These are phyloP conservation scores for Oryza longistaminata DNA, from an alignment of 176 grass and related monocot genomes.

Conservation along the genomic window DNA sequence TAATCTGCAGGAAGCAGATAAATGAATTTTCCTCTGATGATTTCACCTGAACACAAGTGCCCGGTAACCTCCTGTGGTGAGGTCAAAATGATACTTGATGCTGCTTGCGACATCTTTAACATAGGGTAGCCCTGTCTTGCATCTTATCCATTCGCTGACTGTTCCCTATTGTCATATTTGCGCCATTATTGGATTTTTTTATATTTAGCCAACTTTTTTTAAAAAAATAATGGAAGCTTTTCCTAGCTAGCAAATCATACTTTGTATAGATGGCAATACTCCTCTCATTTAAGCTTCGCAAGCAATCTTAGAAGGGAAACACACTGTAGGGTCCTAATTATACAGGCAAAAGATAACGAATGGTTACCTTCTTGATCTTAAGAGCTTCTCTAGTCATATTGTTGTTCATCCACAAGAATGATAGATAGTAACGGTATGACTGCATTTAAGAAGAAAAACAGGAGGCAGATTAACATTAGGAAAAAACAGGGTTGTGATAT, in stretches of 20 bases:
- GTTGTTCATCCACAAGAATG: constrained; percentile 49
- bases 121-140: constrained; percentile 13
- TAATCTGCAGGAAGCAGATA: background rate
- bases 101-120: constrained; percentile 25
- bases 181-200: no score
- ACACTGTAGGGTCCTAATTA: no score
- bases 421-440: constrained; percentile 43
- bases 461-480: no score
- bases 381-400: constrained; percentile 42
- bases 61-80: constrained; percentile 45
- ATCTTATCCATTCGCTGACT: constrained; percentile 49
- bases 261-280: no score
- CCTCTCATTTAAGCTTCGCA: no score
- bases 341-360: background rate
- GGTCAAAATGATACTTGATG: constrained; percentile 44
- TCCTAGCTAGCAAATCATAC: no score
- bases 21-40: background rate
- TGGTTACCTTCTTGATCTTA: constrained; percentile 49
- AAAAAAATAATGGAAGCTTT: no score
- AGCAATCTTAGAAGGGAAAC: no score
- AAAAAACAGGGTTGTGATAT: background rate
- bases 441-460: constrained; percentile 1
- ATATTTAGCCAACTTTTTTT: no score
- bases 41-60: constrained; percentile 52
- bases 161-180: constrained; percentile 40